These are phyloP conservation scores for Rhinocladiella mackenziei DNA, from an alignment of 2,329 filamentous ascomycete genomes.

Conservation along the genomic window DNA sequence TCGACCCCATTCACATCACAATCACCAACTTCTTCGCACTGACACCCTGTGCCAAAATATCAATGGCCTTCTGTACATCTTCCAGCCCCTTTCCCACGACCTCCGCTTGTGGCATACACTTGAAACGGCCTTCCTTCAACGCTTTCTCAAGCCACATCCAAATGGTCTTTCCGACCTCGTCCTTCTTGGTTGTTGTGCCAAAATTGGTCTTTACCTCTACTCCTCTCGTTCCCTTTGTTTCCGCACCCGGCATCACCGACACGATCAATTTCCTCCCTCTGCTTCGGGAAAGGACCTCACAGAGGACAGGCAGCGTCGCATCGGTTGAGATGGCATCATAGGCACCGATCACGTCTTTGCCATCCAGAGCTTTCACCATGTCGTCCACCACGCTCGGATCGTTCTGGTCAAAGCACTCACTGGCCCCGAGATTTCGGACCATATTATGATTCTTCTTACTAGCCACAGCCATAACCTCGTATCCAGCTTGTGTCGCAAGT, in stretches of 20 bases:
- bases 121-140: constrained; percentile 30
- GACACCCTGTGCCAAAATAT: constrained; percentile 38
- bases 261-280: constrained; percentile 10
- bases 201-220: constrained; percentile 35
- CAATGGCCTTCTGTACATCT: constrained; percentile 36
- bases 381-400: constrained; percentile 13
- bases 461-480: constrained; percentile 35
- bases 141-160: constrained; percentile 33
- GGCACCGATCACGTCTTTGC: constrained; percentile 10
- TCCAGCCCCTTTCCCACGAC: constrained; percentile 39
- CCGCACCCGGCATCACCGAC: constrained; percentile 10
- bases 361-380: constrained; percentile 16
- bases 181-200: constrained; percentile 40
- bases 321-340: constrained; percentile 17
- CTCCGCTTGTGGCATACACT: constrained; percentile 34
- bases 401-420: constrained; percentile 44
- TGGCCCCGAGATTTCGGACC: constrained; percentile 43
- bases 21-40: constrained; percentile 41
- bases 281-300: constrained; percentile 6
- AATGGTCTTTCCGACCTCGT: constrained; percentile 60
- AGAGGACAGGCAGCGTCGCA: constrained; percentile 11
- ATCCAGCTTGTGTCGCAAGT: constrained; percentile 39
- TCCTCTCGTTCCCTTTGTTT: constrained; percentile 5
- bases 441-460: constrained; percentile 5
- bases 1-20: constrained; percentile 7